Evolutionary conservation across 345 rosid genomes (phyloP).

Genomic region (Streptanthus diversifolius): DNA sequence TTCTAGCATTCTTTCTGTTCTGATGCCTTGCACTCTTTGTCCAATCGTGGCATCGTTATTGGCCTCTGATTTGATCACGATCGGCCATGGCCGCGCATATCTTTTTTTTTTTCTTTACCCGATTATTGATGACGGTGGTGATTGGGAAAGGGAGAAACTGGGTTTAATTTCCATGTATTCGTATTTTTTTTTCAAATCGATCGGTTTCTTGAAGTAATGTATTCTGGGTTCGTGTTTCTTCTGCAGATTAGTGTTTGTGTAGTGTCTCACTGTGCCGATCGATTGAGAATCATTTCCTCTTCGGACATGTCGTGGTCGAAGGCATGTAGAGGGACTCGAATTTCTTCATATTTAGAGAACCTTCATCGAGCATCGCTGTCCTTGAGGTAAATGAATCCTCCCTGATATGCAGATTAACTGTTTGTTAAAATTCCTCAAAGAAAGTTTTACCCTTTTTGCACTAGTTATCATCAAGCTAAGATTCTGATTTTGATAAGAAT

Average conservation of each 20-base stretch:
- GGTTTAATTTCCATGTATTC: background rate
- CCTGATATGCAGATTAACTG: background rate
- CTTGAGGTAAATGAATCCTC: background rate
- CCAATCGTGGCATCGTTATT: background rate
- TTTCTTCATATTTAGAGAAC: slow-evolving; percentile 24
- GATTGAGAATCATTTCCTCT: background rate
- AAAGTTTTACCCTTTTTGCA: background rate
- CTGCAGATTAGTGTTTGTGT: slow-evolving; percentile 18
- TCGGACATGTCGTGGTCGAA: slow-evolving; percentile 35
- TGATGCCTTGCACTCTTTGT: background rate
- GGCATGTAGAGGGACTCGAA: slow-evolving; percentile 9
- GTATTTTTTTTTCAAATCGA: background rate
- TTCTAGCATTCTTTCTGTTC: background rate
- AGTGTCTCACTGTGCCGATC: background rate
- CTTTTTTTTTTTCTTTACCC: background rate
- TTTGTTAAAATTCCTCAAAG: slow-evolving; percentile 20
- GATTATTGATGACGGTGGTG: background rate
- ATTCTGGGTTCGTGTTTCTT: slow-evolving; percentile 16
- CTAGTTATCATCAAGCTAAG: background rate
- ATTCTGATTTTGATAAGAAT: background rate
- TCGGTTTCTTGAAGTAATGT: background rate
- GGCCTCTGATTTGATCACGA: background rate
- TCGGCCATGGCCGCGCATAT: background rate
- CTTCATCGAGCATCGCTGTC: slow-evolving; percentile 11
- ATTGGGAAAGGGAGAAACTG: background rate